Percentiles rank a stretch among this genome's conserved stretches.
phyloP scores from a whole-genome alignment of 2,329 filamentous ascomycete genomes.

The Penicillium decumbens region DNA sequence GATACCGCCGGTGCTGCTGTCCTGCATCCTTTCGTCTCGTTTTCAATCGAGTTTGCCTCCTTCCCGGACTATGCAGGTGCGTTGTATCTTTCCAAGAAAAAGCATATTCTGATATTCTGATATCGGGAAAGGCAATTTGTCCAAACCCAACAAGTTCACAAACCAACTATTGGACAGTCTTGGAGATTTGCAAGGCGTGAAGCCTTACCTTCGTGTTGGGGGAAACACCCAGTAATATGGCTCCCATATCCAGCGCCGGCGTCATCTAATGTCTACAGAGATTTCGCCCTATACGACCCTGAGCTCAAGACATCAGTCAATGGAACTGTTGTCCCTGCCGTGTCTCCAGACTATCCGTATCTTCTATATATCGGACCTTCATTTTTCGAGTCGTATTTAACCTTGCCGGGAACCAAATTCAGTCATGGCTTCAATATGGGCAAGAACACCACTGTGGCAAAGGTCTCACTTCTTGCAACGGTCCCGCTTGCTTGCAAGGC shows the following conservation, averaged over 20 bases:
- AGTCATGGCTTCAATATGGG: conserved; percentile 59
- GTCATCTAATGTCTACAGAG: conserved; percentile 28
- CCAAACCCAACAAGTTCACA: conserved; percentile 56
- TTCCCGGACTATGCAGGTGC: conserved; percentile 51
- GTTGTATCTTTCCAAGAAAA: not conserved
- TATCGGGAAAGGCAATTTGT: conserved; percentile 45
- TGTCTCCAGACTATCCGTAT: conserved; percentile 57
- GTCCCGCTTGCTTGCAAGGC: conserved; percentile 56
- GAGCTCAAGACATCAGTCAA: conserved; percentile 49
- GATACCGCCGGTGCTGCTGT: conserved; percentile 13
- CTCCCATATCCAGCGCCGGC: too few species aligned
- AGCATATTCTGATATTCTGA: not conserved
- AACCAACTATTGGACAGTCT: conserved; percentile 58
- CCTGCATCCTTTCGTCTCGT: conserved; percentile 46
- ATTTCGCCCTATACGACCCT: conserved; percentile 58
- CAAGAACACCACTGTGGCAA: conserved; percentile 50
- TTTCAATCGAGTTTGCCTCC: conserved; percentile 50
- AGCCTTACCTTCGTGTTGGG: conserved; percentile 59
- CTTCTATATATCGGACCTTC: conserved; percentile 57
- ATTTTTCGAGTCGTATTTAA: conserved; percentile 60
- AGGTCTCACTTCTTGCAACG: conserved; percentile 52
- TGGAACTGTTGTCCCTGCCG: conserved; percentile 49
- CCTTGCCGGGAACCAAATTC: conserved; percentile 54
- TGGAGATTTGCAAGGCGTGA: conserved; percentile 50
- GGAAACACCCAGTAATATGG: conserved; percentile 56